A percentile compares a stretch with the other conserved stretches of the same genome.
These are phyloP conservation scores for Xanthoconium purpureum DNA, from an alignment of 768 basidiomycete species.

Conservation along the genomic window DNA sequence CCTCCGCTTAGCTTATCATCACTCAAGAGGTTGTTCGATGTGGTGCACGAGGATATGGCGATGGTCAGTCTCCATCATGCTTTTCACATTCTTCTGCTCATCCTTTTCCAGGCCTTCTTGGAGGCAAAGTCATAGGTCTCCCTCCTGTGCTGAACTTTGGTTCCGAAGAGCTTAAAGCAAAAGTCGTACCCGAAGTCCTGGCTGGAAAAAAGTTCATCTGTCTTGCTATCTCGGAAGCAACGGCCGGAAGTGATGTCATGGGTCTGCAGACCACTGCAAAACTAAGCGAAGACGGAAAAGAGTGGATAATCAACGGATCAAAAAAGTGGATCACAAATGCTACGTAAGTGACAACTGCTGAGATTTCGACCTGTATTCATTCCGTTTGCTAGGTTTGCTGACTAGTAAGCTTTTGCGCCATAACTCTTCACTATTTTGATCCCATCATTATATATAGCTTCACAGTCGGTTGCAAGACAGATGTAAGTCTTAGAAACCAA, in stretches of 20 bases:
- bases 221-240: constrained; percentile 74
- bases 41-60: constrained; percentile 62
- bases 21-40: constrained; percentile 60
- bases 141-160: constrained; percentile 73
- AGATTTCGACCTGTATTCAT: constrained; percentile 1
- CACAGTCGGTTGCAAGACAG: constrained; percentile 56
- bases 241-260: constrained; percentile 67
- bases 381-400: constrained; percentile 37
- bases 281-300: constrained; percentile 63
- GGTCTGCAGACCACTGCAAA: constrained; percentile 61
- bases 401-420: constrained; percentile 23
- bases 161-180: constrained; percentile 47
- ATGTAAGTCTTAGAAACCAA: constrained; percentile 30
- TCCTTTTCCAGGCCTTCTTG: constrained; percentile 36
- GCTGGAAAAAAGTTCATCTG: constrained; percentile 68
- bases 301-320: constrained; percentile 69
- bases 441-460: constrained; percentile 42
- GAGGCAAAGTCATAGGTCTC: constrained; percentile 65
- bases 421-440: not conserved
- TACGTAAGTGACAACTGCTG: constrained; percentile 30
- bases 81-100: not conserved
- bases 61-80: constrained; percentile 38
- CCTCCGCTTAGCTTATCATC: constrained; percentile 47
- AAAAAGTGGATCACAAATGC: constrained; percentile 75
- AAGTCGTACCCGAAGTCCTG: constrained; percentile 49